Evolutionary conservation across 495 filamentous ascomycete genomes (phyloP), one percentile per base, ranked within the genome.

Genomic region (Lophium mytilinum): DNA sequence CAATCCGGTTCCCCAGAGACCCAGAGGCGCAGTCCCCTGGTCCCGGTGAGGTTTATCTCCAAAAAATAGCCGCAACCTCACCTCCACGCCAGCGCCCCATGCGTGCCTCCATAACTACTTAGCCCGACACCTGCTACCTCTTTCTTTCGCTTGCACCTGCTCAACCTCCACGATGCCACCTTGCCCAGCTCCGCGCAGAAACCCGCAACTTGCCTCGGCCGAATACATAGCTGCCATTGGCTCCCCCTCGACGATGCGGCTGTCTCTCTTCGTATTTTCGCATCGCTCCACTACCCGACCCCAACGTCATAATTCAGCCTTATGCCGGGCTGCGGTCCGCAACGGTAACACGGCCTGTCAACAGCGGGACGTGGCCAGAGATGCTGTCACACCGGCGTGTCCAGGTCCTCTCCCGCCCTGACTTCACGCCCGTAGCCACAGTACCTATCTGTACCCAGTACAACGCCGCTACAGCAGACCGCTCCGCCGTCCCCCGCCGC

Each of bases 141-240:
- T 55, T 63, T 53, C 55, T 55, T 51, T 58, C 62, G 62, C 62
- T 57, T 65, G 53, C 52, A 61, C 57, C 49, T 65, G 62, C 62
- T 54, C 21, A 37, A 36, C 56, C 35, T 35, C 55, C 34, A 53
- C 24, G 45, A 58, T 48, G 61, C 47, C 55, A 57, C 55, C 55
- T 54, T 17, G 46, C 2, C 45, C 33, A 18, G 17, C n/a, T 15
- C 40, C 33, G 14, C 24, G 24, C 24, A 30, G 24, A 30, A 2
- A 30, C 24, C 24, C 36, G 37, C 52, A 36, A n/a, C 33, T 52
- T 52, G 24, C 49, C 49, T 52, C 49, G 49, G 49, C 17, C 30
- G 5, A 15, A 17, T 1, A 1, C 19, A 17, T 34, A 10, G 34
- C 36, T 36, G n/a, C 36, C 21, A 52, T 52, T 52, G 49, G 49